A percentile compares a stretch with the other conserved stretches of the same genome.
These are phyloP conservation scores for Epichloe baconii DNA, from an alignment of 2,329 filamentous ascomycete species.

Conservation along the genomic window DNA sequence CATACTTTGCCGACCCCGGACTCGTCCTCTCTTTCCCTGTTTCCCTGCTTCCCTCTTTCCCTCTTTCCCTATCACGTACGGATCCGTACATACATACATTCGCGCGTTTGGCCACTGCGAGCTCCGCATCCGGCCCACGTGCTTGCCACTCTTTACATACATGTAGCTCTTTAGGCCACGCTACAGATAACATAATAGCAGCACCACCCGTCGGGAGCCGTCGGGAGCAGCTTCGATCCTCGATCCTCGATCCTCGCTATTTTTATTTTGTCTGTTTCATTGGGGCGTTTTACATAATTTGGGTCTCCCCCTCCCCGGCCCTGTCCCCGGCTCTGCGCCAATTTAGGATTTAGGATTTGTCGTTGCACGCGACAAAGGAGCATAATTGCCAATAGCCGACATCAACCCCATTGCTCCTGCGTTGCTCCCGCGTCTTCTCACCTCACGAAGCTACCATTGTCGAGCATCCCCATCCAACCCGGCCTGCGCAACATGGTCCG, in stretches of 20 bases:
- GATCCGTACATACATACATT: no score
- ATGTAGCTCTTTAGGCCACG: not conserved
- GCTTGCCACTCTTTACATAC: not conserved
- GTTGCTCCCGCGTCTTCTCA: not conserved
- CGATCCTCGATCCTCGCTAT: not conserved
- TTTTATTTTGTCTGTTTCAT: no score
- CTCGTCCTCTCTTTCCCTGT: not conserved
- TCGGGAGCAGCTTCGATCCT: not conserved
- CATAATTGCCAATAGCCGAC: no score
- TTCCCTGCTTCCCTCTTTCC: no score
- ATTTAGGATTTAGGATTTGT: no score
- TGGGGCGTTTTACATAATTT: no score
- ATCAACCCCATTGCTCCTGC: no score
- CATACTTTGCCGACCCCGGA: not conserved
- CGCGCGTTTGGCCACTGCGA: not conserved
- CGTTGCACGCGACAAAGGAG: no score
- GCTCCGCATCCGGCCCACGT: not conserved
- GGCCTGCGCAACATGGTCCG: constrained; percentile 1
- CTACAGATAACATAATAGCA: no score
- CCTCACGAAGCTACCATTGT: not conserved
- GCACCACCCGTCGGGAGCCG: no score
- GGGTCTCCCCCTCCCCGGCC: no score
- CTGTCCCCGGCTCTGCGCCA: no score
- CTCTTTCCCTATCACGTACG: not conserved
- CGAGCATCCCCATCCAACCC: not conserved